A percentile compares a stretch with the other conserved stretches of the same genome.
Evolutionary conservation across 805 yeast genomes (phyloP).

Genomic region (Hanseniaspora mollemarum): DNA sequence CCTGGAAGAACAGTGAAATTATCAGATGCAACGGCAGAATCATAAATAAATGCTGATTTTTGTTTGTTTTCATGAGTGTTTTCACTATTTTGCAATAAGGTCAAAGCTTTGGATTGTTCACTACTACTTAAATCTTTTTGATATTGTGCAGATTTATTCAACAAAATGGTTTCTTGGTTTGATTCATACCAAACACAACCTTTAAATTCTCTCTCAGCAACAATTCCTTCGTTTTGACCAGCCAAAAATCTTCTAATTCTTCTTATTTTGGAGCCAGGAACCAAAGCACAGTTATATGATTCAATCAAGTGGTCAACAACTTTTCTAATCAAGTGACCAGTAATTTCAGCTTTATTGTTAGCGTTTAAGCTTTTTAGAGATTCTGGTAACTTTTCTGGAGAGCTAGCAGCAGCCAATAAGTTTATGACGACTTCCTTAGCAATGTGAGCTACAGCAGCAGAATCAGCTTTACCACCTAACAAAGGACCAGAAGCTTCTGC

Average conservation of each 20-base stretch:
- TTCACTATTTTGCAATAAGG: conserved; percentile 15
- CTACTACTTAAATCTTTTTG: conserved; percentile 20
- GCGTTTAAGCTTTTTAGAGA: conserved; percentile 31
- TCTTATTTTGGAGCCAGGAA: conserved; percentile 88
- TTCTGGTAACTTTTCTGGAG: conserved; percentile 66
- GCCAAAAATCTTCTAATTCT: conserved; percentile 86
- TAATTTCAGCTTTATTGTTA: conserved; percentile 34
- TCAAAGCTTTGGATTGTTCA: conserved; percentile 4
- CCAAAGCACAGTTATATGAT: conserved; percentile 68
- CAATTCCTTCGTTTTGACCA: conserved; percentile 88
- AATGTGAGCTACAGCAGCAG: conserved; percentile 74
- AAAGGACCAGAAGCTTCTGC: conserved; percentile 61
- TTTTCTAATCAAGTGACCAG: conserved; percentile 58
- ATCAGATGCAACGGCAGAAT: conserved; percentile 62
- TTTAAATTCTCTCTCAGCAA: conserved; percentile 83
- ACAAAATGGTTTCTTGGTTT: conserved; percentile 56
- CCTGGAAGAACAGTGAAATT: conserved; percentile 65
- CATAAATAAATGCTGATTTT: conserved; percentile 22
- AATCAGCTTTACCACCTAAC: conserved; percentile 77
- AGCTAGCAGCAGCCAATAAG: conserved; percentile 57
- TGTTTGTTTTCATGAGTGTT: conserved; percentile 14
- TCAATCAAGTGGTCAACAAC: conserved; percentile 82
- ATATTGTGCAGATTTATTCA: conserved; percentile 32
- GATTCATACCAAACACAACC: conserved; percentile 83
- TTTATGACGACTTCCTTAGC: conserved; percentile 80